A percentile compares a stretch with the other conserved stretches of the same genome.
These are phyloP conservation scores for Fagus sylvatica DNA, from an alignment of 306 rosid species.

Conservation along the genomic window DNA sequence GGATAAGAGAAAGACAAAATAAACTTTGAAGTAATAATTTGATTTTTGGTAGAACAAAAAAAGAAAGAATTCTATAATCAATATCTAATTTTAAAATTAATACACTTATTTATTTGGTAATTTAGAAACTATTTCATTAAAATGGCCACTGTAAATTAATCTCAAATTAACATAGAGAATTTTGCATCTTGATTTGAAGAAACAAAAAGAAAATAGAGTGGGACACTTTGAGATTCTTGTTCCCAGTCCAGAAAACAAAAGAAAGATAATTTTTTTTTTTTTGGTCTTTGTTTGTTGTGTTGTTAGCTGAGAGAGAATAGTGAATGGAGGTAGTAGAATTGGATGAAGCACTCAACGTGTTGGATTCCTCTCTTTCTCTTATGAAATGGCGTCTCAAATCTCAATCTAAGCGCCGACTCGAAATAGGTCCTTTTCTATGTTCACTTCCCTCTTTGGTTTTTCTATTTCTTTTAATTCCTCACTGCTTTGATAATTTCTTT, in stretches of 20 bases:
- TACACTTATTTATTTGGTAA: background rate
- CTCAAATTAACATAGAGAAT: too few relatives aligned
- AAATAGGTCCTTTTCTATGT: constrained; percentile 46
- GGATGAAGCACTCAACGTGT: constrained; percentile 45
- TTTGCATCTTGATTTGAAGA: too few relatives aligned
- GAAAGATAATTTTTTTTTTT: too few relatives aligned
- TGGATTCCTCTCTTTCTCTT: constrained; percentile 51
- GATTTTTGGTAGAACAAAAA: too few relatives aligned
- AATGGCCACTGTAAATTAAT: too few relatives aligned
- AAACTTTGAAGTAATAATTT: too few relatives aligned
- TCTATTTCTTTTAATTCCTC: background rate
- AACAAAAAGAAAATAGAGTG: too few relatives aligned
- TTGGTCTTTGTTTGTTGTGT: background rate
- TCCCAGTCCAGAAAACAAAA: too few relatives aligned
- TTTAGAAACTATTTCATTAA: background rate
- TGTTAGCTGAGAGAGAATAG: background rate
- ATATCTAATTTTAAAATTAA: too few relatives aligned
- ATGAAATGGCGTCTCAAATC: constrained; percentile 88
- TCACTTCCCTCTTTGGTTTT: background rate
- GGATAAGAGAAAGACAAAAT: too few relatives aligned
- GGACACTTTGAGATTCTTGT: too few relatives aligned
- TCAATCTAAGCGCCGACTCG: constrained; percentile 62
- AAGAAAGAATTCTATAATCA: too few relatives aligned
- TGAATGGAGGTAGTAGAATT: constrained; percentile 39
- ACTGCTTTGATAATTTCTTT: background rate